Evolutionary conservation across 148 eudicot species (phyloP), one percentile per base, ranked within the genome.

Genomic region (Rhododendron mucronatum): DNA sequence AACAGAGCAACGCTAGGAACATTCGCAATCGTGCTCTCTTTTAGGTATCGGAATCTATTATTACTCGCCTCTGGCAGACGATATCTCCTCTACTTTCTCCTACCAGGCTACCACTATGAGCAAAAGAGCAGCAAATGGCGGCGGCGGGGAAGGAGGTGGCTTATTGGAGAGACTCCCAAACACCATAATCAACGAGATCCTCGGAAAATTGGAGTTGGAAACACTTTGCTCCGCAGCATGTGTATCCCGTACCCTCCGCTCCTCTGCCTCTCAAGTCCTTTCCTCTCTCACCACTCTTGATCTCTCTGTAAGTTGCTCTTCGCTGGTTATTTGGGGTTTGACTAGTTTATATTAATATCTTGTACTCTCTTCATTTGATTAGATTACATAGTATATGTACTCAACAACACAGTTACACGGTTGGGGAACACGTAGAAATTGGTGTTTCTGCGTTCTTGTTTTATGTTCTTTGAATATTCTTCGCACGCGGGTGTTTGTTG

Each of bases 221-320:
- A 50, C 92, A 3, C 89, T 92, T 28, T 85, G 88, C 82, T 65
- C 92, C 10, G 78, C 87, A 16, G 80, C 93, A 10, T 90, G 92
- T 74, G 93, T 92, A 8, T 86, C 81, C 75, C 76, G 61, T 39
- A 21, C 89, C 84, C 86, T 92, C 28, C 83, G 88, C 26, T 85
- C 86, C 48, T 59, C 78, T 21, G 90, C 69, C 80, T 85, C 88
- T 61, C 92, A 84, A 78, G 67, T 85, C 33, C 84, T 92, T 23
- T 81, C 89, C 51, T 80, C 87, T 35, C 50, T 87, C 84, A 41
- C 88, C 81, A 82, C 88, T 45, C 89, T 92, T 45, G 91, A 92
- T 85, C 90, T 92, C 82, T 89, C 93, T 9, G 93, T 92, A 89
- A 85, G 90, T 78, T 16, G n/a, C 45, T 59, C n/a, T 21, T 59